Percentiles rank a stretch among this genome's conserved stretches.
Conservation (phyloP, 1,284 basidiomycete species). For the Rugosomyces carneus region DNA sequence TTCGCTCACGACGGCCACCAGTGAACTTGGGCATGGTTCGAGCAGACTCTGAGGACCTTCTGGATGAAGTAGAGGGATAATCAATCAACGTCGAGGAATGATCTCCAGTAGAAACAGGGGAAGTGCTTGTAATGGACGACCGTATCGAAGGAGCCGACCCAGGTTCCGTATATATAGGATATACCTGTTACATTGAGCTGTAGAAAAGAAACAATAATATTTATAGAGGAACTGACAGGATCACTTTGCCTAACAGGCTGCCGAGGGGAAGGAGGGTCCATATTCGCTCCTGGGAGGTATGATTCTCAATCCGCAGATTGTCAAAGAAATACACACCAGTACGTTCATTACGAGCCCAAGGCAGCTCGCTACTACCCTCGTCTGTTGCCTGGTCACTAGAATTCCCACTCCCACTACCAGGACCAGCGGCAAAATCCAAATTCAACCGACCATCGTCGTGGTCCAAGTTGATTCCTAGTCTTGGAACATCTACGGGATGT, state of each 20-base stretch:
- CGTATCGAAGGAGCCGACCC: constrained; percentile 27
- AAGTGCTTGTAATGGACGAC: constrained; percentile 38
- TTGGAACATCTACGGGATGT: constrained; percentile 25
- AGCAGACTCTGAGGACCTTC: constrained; percentile 33
- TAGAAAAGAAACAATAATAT: constrained; percentile 13
- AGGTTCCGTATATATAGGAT: constrained; percentile 34
- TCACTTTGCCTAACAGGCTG: constrained; percentile 10
- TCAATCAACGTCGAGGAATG: constrained; percentile 27
- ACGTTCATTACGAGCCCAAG: constrained; percentile 47
- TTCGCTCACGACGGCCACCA: constrained; percentile 50
- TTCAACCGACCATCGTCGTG: constrained; percentile 48
- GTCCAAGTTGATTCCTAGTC: constrained; percentile 49
- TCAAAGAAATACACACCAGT: constrained; percentile 22
- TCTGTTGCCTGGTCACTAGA: constrained; percentile 38
- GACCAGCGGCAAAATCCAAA: constrained; percentile 43
- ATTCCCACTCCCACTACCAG: constrained; percentile 20
- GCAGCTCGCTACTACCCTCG: constrained; percentile 54
- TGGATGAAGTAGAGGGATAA: constrained; percentile 23
- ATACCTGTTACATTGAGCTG: constrained; percentile 20
- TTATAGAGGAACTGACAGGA: constrained; percentile 6
- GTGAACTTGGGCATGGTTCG: constrained; percentile 30
- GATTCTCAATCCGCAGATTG: constrained; percentile 1
- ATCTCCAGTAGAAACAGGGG: constrained; percentile 50
- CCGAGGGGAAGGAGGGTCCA: constrained; percentile 10
- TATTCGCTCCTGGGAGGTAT: constrained; percentile 8